Evolutionary conservation across 495 filamentous ascomycete genomes (phyloP), one percentile per base, ranked within the genome.

Genomic region (Cercophora scortea): DNA sequence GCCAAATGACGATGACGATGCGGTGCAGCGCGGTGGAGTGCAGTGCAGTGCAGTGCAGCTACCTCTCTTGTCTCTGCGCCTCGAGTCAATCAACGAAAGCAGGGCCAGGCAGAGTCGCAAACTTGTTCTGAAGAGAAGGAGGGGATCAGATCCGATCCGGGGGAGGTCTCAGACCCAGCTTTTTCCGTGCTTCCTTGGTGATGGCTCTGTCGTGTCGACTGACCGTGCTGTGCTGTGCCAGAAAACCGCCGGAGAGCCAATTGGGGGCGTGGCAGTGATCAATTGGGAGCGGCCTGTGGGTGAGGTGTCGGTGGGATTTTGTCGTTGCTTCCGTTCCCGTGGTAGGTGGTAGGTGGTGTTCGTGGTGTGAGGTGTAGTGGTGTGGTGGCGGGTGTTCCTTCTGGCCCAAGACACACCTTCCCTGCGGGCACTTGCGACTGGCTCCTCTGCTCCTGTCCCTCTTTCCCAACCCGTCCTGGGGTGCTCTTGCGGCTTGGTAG

Each of bases 211-310:
- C 25, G 25, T 25, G 25, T 25, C 25, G 25, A 25, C 2, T 25
- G 25, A 25, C 25, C 25, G 25, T 25, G 25, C 25, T 25, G 25
- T 19, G 25, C 43, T 53, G 43, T 16, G 43, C 50, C 51, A 53
- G 43, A 32, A 47, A 32, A 46, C 41, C 34, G 51, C 42, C n/a
- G 17, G 15, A 46, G 35, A 7, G 11, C 44, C 45, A 54, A 54
- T 54, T 54, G 43, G 51, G 33, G 39, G 38, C 15, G 10, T 7
- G 51, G 10, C 38, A 17, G 18, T 17, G 9, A 39, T 15, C 5
- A 8, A n/a, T 32, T 46, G 13, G 41, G 6, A 13, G 25, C 2
- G 25, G 25, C 25, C 25, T 25, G 5, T 25, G 25, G 25, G 25
- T 25, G 25, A 47, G 50, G 25, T 25, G 18, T 33, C 19, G 15